These are phyloP conservation scores for Podospora conica DNA, from an alignment of 495 filamentous ascomycete genomes.

Conservation along the genomic window DNA sequence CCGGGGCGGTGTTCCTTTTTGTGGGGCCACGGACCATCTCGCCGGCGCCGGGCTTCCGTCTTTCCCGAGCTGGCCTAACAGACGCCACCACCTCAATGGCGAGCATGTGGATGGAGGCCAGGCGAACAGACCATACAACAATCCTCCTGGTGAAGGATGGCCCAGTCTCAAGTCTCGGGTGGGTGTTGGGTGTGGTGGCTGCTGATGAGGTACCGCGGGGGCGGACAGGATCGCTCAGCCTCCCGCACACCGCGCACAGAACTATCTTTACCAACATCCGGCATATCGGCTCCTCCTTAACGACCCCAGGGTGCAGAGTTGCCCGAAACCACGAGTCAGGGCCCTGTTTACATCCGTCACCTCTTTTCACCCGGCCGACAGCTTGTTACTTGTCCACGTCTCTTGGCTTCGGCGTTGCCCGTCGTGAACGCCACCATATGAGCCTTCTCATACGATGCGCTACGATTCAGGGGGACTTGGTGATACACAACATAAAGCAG, in stretches of 20 bases:
- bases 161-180: not conserved
- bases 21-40: not conserved
- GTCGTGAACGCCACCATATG: not conserved
- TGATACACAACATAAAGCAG: not conserved
- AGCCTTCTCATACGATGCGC: not conserved
- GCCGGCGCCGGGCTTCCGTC: conserved; percentile 1
- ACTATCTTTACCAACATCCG: not conserved
- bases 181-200: not conserved
- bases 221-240: not conserved
- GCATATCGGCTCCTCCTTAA: not conserved
- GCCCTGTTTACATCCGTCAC: not conserved
- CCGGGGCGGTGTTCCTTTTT: not conserved
- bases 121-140: not conserved
- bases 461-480: not conserved
- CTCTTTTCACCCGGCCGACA: not conserved
- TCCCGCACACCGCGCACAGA: not conserved
- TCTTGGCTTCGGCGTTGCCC: not conserved
- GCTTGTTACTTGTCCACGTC: not conserved
- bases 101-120: not conserved
- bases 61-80: conserved; percentile 9
- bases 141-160: not conserved
- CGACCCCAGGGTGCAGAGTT: not conserved
- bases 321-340: no score
- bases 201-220: not conserved
- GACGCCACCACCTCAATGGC: not conserved